Evolutionary conservation across 73 alveolate species (phyloP), one percentile per base, ranked within the genome.

Genomic region (Paramecium bursaria): DNA sequence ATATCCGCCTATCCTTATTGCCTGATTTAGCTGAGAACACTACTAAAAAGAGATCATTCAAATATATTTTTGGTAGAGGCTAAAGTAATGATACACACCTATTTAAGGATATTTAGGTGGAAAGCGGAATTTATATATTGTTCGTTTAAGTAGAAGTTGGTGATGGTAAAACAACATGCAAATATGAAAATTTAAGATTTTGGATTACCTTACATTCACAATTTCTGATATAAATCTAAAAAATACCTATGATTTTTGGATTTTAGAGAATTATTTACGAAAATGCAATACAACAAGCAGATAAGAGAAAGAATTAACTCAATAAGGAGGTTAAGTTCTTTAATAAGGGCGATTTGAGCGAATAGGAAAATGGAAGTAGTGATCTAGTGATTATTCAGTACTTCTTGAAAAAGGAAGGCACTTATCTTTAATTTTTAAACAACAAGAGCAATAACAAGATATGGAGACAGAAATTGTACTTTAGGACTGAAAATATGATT

Each of bases 11-110:
- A n/a, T 67, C 82, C 4, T 15, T 67, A 35, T 67, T 67, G 19
- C 50, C 26, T 39, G 6, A n/a, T 39, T 25, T 39, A 1, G 2
- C 17, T 10, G 82, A 67, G 7, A 67, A 31, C 9, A 67, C n/a
- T n/a, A n/a, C 33, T 13, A 25, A 67, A 39, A 23, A 25, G 26
- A 67, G 44, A 21, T 57, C 82, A 14, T 67, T 39, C 21, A 67
- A 67, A 67, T 67, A 67, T 67, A 30, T 44, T 15, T 67, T 67
- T 67, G 82, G 82, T 25, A 35, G 54, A 67, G 82, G 82, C 14
- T 42, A 67, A 67, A 39, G 42, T 9, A 42, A 53, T 21, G 53
- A 31, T 39, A 67, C 22, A 57, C 14, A 17, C 11, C 4, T 67
- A 15, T 67, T 42, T 33, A 67, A 67, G 21, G 53, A 67, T 33